Conservation (phyloP, 176 grass and related monocot genomes). For the Ensete glaucum region DNA sequence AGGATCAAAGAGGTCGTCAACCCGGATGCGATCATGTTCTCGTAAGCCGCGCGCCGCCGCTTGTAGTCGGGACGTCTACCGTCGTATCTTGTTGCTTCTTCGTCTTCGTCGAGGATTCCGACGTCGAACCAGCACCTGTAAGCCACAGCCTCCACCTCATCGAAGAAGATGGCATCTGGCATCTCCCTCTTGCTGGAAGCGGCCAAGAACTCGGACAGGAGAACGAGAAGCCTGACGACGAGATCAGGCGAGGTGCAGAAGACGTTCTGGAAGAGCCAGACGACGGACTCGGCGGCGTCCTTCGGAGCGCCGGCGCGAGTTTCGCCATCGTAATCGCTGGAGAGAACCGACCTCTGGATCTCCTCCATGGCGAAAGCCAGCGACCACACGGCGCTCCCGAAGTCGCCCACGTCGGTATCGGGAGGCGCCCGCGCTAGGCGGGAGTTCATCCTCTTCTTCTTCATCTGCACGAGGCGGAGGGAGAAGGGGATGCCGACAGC, state of each 20-base stretch:
- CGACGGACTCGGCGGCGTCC: slow-evolving; percentile 20
- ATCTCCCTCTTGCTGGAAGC: slow-evolving; percentile 12
- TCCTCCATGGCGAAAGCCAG: slow-evolving; percentile 26
- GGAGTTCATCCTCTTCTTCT: slow-evolving; percentile 19
- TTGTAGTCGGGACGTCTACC: slow-evolving; percentile 6
- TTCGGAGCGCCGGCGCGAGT: background rate
- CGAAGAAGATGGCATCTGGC: slow-evolving; percentile 4
- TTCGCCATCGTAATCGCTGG: background rate
- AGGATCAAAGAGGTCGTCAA: slow-evolving; percentile 64
- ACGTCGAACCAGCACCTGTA: slow-evolving; percentile 47
- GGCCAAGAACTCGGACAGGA: slow-evolving; percentile 22
- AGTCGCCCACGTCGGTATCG: slow-evolving; percentile 15
- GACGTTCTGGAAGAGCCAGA: slow-evolving; percentile 36
- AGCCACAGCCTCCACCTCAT: slow-evolving; percentile 23
- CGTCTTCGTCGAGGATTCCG: slow-evolving; percentile 34
- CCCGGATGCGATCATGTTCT: slow-evolving; percentile 43
- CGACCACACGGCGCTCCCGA: slow-evolving; percentile 24
- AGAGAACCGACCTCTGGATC: slow-evolving; percentile 15
- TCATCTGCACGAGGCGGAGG: slow-evolving; percentile 19
- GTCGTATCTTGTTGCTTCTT: background rate
- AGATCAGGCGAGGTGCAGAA: slow-evolving; percentile 29
- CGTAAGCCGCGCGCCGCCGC: slow-evolving; percentile 42
- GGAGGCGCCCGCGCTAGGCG: background rate
- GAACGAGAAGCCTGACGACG: slow-evolving; percentile 15
- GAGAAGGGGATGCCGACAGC: slow-evolving; percentile 11